Conservation (phyloP, 768 basidiomycete species). For the Rhodotorula kratochvilovae region DNA sequence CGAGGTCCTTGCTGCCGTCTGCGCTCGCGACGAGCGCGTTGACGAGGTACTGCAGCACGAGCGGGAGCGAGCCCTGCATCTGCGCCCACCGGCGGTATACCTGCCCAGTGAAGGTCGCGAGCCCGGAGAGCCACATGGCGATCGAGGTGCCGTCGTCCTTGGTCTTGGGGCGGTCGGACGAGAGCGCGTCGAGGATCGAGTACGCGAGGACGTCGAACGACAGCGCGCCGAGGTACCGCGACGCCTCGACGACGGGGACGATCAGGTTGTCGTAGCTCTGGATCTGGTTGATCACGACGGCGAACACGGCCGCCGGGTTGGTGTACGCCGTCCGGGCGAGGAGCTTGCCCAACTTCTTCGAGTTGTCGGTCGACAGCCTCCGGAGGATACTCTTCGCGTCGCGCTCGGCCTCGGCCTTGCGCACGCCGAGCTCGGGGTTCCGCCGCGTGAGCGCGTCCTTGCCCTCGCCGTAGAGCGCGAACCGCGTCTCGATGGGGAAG, state of each 20-base stretch:
- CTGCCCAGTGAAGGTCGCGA: conserved; percentile 89
- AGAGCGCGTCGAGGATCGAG: conserved; percentile 76
- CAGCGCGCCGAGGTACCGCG: conserved; percentile 83
- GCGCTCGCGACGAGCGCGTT: conserved; percentile 73
- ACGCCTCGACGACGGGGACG: conserved; percentile 78
- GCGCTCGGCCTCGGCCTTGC: conserved; percentile 73
- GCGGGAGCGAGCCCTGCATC: conserved; percentile 57
- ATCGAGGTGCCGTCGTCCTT: conserved; percentile 90
- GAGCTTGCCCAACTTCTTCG: conserved; percentile 75
- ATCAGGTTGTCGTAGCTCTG: conserved; percentile 95
- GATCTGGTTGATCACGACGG: conserved; percentile 83
- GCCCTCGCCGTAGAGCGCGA: conserved; percentile 95
- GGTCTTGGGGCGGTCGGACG: conserved; percentile 71
- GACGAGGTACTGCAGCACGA: conserved; percentile 81
- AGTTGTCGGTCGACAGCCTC: conserved; percentile 57
- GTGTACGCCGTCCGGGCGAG: conserved; percentile 91
- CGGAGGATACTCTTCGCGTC: conserved; percentile 85
- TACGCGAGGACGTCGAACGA: conserved; percentile 90
- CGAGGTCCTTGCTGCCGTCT: conserved; percentile 71
- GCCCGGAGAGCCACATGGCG: conserved; percentile 85
- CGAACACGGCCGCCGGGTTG: conserved; percentile 86
- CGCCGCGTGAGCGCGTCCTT: conserved; percentile 65
- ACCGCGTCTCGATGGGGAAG: conserved; percentile 73
- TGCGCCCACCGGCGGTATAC: conserved; percentile 73
- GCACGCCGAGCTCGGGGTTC: conserved; percentile 73